phyloP scores from a whole-genome alignment of 169 alveolate genomes.

The Plasmodium gonderi region DNA sequence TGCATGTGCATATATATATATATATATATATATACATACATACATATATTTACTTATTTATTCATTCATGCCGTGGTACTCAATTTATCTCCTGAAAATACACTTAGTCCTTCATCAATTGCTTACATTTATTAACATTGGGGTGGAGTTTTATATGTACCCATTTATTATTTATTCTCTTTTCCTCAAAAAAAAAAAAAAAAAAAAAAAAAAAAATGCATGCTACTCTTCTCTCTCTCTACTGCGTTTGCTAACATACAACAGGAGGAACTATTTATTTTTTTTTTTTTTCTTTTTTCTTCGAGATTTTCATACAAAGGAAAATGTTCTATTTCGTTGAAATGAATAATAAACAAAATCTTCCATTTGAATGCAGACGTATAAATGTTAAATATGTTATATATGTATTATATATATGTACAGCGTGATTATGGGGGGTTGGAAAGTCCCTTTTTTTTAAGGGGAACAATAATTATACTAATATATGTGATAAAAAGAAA shows the following conservation, averaged over 20 bases:
- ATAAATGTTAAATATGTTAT: not conserved
- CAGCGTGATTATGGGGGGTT: too few species aligned
- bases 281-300: not conserved
- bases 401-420: not conserved
- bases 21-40: not conserved
- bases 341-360: not conserved
- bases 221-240: not conserved
- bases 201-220: too few species aligned
- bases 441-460: not conserved
- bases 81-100: not conserved
- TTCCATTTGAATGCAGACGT: not conserved
- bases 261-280: not conserved
- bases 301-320: not conserved
- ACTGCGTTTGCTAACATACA: not conserved
- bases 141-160: too few species aligned
- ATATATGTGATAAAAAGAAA: not conserved
- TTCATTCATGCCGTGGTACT: not conserved
- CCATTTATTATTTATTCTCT: too few species aligned
- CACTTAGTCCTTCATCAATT: not conserved
- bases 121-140: not conserved
- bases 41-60: not conserved
- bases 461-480: not conserved
- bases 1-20: slow-evolving; percentile 12
- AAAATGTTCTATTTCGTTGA: not conserved
- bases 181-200: not conserved